phyloP scores from a whole-genome alignment of 495 filamentous ascomycete genomes.

The Aspergillus avenaceus region DNA sequence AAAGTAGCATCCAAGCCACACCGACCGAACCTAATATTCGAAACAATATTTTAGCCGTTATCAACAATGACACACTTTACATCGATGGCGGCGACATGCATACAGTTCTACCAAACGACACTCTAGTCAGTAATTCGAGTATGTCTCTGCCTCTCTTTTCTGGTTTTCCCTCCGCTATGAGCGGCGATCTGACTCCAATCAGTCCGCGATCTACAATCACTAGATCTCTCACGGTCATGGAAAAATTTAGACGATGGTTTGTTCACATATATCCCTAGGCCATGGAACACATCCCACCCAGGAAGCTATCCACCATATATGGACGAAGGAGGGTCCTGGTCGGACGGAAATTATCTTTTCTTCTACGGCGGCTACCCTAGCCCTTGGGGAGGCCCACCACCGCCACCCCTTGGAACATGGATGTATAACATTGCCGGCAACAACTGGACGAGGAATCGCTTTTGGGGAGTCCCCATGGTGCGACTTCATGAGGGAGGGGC shows the following conservation, averaged over 20 bases:
- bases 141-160: background rate
- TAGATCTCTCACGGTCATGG: background rate
- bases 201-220: background rate
- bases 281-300: background rate
- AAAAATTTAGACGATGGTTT: background rate
- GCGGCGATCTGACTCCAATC: background rate
- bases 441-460: background rate
- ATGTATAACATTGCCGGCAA: background rate
- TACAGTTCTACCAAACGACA: background rate
- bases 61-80: conserved; percentile 2
- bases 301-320: background rate
- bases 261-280: background rate
- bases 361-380: conserved; percentile 4
- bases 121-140: background rate
- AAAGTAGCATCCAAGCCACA: too few relatives aligned
- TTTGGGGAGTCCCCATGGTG: background rate
- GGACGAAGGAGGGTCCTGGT: background rate
- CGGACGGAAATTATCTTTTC: background rate
- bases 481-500: conserved; percentile 1
- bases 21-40: background rate
- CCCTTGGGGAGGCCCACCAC: background rate
- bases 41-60: background rate
- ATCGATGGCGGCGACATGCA: conserved; percentile 4
- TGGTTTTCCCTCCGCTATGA: background rate
- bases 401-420: background rate